Evolutionary conservation across 306 rosid species (phyloP), one percentile per base, ranked within the genome.

Genomic region (Argentina anserina): DNA sequence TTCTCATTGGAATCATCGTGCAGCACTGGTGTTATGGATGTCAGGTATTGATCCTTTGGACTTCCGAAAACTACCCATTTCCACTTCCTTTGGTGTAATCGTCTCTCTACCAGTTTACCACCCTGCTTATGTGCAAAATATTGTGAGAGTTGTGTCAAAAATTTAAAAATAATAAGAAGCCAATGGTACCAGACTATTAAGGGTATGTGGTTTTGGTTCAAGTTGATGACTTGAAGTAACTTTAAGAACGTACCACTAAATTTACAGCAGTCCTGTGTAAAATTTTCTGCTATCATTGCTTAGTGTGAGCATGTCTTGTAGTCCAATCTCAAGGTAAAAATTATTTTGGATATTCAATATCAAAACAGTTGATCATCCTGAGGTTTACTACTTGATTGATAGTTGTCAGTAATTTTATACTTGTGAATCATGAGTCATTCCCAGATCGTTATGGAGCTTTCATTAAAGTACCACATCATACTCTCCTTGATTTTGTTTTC

Each of bases 1-100:
- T 84, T 82, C 59, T 86, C 90, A 58, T 86, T 76, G 42, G 80
- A 73, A 67, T 86, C 96, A 58, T 93, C 89, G 49, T 77, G 87
- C 74, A 72, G 76, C 58, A 74, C 77, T 60, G 82, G 93, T 31
- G 93, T 80, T 23, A 90, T 79, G 23, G 96, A 87, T 31, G 96
- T 80, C 80, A 93, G 87, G 78, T 71, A 82, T 71, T 90, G 92
- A 81, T 84, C 83, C 64, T 69, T 80, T 28, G 97, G 98, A 63
- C 87, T 82, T 85, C 97, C 98, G 78, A 89, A 91, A 40, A 85
- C 81, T 31, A 90, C 66, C 98, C 97, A 93, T 81, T 87, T 93
- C 98, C 98, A 93, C 84, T 93, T 90, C 83, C 96, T 93, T 76
- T 89, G 95, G 58, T 93, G 71, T 53, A 90, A 78, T 78, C 90